Evolutionary conservation across 78 protist species (phyloP).

Genomic region (Dictyostelium discoideum): DNA sequence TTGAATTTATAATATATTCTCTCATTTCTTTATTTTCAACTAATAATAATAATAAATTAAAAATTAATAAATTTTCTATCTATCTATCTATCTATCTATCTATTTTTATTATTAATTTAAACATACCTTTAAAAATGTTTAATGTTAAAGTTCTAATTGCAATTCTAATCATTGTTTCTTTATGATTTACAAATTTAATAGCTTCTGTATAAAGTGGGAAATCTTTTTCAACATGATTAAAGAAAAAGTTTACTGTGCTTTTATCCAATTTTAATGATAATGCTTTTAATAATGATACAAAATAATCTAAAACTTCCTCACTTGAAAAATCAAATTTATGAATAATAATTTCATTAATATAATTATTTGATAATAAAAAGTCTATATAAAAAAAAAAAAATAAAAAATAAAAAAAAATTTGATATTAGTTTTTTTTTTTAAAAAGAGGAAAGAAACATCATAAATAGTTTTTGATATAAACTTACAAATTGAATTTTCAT

Average conservation of each 20-base stretch:
- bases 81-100: background rate
- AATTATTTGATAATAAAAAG: constrained; percentile 90
- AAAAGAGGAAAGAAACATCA: background rate
- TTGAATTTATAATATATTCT: constrained; percentile 73
- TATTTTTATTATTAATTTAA: background rate
- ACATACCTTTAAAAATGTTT: constrained; percentile 87
- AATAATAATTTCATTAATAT: constrained; percentile 88
- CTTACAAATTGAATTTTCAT: constrained; percentile 85
- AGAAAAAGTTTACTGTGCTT: constrained; percentile 91
- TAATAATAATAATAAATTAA: background rate
- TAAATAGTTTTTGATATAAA: background rate
- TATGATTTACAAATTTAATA: constrained; percentile 93
- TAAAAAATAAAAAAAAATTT: too few species aligned
- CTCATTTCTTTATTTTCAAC: constrained; percentile 80
- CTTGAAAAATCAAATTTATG: constrained; percentile 89
- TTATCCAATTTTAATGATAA: constrained; percentile 88
- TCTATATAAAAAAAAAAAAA: constrained; percentile 9
- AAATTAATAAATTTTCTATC: background rate
- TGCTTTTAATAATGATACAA: constrained; percentile 93
- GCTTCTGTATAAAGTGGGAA: constrained; percentile 96
- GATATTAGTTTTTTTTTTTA: background rate
- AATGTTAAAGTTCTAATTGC: constrained; percentile 94
- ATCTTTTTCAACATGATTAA: constrained; percentile 85
- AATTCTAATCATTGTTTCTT: constrained; percentile 92
- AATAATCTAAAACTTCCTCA: constrained; percentile 93